Percentiles rank a stretch among this genome's conserved stretches.
These are phyloP conservation scores for Kondoa subrosea DNA, from an alignment of 768 basidiomycete species.

Conservation along the genomic window DNA sequence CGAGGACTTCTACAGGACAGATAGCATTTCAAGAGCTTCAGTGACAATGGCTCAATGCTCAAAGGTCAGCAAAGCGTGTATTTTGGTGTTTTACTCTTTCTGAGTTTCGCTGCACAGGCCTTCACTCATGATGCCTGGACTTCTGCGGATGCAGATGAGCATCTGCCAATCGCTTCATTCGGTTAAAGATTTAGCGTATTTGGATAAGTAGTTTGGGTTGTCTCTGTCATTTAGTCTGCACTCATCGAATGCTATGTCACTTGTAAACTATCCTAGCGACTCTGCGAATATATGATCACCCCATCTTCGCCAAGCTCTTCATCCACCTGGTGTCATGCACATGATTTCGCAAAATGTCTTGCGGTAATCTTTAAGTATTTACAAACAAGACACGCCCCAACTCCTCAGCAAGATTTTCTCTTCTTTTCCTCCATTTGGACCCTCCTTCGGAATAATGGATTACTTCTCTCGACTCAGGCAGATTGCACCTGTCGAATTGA, in stretches of 20 bases:
- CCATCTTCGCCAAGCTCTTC: no score
- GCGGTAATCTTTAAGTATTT: no score
- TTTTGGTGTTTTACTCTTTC: no score
- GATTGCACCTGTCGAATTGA: not conserved
- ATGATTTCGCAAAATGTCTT: no score
- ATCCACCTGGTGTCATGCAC: no score
- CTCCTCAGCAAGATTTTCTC: not conserved
- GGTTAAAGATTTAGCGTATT: not conserved
- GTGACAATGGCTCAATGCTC: constrained; percentile 28
- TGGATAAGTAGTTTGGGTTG: no score
- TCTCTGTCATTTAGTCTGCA: not conserved
- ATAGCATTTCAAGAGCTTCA: constrained; percentile 79
- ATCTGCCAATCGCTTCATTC: not conserved
- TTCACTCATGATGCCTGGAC: constrained; percentile 6
- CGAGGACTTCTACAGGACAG: constrained; percentile 87
- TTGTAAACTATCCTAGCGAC: no score
- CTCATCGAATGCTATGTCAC: not conserved
- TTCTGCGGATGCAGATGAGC: not conserved
- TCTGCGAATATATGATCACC: no score
- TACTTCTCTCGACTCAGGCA: not conserved
- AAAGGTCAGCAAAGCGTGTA: no score
- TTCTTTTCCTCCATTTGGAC: not conserved
- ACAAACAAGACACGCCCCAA: not conserved
- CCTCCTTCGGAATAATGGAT: not conserved
- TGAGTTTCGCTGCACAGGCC: not conserved